Conservation (phyloP, 352 stramenopile species). For the Pythium oligandrum region DNA sequence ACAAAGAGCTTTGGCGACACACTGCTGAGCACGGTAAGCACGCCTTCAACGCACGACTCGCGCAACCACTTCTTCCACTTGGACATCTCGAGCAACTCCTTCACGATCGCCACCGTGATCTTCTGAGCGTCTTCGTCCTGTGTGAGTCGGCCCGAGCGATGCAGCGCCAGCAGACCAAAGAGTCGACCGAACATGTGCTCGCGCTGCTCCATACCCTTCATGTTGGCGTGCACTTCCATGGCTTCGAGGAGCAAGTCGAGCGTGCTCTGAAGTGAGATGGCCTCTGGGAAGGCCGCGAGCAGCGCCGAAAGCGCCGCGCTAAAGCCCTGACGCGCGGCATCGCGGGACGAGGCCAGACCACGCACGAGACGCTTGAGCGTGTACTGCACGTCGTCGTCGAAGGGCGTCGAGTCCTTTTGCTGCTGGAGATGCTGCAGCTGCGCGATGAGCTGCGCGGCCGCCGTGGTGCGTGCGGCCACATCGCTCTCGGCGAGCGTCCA, state of each 20-base stretch:
- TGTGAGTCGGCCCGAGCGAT: slow-evolving; percentile 60
- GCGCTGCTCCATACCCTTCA: slow-evolving; percentile 91
- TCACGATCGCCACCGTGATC: slow-evolving; percentile 34
- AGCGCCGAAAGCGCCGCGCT: slow-evolving; percentile 76
- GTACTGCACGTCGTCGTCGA: slow-evolving; percentile 71
- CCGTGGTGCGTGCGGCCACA: slow-evolving; percentile 39
- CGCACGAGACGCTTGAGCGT: slow-evolving; percentile 89
- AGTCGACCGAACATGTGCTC: slow-evolving; percentile 90
- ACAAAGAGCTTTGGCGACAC: slow-evolving; percentile 48
- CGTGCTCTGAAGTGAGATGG: slow-evolving; percentile 41
- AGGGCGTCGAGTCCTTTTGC: slow-evolving; percentile 18
- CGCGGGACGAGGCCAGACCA: slow-evolving; percentile 84
- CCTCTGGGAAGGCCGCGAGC: slow-evolving; percentile 40
- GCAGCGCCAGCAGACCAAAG: slow-evolving; percentile 82
- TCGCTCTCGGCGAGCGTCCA: slow-evolving; percentile 83
- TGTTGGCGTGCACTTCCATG: slow-evolving; percentile 77
- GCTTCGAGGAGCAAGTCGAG: slow-evolving; percentile 56
- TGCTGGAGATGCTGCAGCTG: slow-evolving; percentile 30
- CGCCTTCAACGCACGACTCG: slow-evolving; percentile 70
- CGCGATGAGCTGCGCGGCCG: slow-evolving; percentile 52
- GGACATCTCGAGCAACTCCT: slow-evolving; percentile 35
- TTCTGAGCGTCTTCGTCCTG: slow-evolving; percentile 24
- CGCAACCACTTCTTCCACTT: slow-evolving; percentile 87
- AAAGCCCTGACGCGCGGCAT: slow-evolving; percentile 88
- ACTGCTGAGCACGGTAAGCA: slow-evolving; percentile 51